phyloP scores from a whole-genome alignment of 768 basidiomycete species.

The Phylloporus sp. region DNA sequence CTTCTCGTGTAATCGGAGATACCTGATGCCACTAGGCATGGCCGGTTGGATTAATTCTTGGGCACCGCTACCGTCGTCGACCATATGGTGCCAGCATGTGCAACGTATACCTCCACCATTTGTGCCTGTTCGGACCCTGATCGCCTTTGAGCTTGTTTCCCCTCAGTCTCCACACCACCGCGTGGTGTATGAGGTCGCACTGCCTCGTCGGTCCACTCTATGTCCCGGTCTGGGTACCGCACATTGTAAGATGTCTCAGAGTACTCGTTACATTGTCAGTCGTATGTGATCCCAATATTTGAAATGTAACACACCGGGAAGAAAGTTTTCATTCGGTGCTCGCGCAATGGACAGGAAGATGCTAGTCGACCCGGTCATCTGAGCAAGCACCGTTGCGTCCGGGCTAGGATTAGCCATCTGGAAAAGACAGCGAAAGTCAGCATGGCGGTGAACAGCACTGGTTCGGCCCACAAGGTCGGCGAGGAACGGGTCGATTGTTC shows the following conservation, averaged over 20 bases:
- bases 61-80: too few species aligned
- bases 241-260: too few species aligned
- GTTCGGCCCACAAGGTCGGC: conserved; percentile 1
- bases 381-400: neutral
- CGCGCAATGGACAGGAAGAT: neutral
- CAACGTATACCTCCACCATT: neutral
- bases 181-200: too few species aligned
- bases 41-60: too few species aligned
- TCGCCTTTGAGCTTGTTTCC: neutral
- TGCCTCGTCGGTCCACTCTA: conserved; percentile 16
- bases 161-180: neutral
- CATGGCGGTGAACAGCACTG: neutral
- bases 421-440: neutral
- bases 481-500: conserved; percentile 2
- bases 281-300: neutral
- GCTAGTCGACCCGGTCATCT: neutral
- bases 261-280: conserved; percentile 34
- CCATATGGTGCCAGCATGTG: too few species aligned
- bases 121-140: neutral
- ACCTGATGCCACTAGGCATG: too few species aligned
- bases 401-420: neutral
- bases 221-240: conserved; percentile 59
- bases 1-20: too few species aligned
- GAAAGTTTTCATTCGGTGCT: neutral
- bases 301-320: neutral